Conservation (phyloP, 2,329 filamentous ascomycete species). For the Penicillium brasilianum region DNA sequence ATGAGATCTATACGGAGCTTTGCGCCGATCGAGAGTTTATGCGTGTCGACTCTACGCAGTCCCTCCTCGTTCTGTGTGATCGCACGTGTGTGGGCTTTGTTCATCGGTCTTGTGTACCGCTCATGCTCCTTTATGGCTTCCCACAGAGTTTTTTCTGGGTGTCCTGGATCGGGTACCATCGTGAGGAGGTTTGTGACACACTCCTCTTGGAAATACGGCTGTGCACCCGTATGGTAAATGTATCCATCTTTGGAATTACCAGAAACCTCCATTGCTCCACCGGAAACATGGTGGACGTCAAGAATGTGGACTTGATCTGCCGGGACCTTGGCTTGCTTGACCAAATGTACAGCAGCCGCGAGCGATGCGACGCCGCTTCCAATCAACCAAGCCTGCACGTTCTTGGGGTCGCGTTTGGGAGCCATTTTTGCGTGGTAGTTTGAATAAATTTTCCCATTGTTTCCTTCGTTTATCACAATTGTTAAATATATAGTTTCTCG, state of each 20-base stretch:
- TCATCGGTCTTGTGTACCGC: neutral
- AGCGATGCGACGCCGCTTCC: slow-evolving; percentile 45
- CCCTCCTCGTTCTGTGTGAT: slow-evolving; percentile 8
- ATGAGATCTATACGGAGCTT: slow-evolving; percentile 28
- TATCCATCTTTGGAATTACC: slow-evolving; percentile 40
- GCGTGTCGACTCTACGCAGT: slow-evolving; percentile 10
- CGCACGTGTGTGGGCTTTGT: neutral
- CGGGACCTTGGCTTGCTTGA: slow-evolving; percentile 42
- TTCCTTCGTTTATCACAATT: neutral
- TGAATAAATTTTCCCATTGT: neutral
- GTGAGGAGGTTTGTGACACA: slow-evolving; percentile 43
- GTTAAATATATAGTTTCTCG: no score
- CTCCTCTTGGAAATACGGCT: slow-evolving; percentile 42
- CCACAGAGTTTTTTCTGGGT: slow-evolving; percentile 5
- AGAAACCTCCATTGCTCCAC: slow-evolving; percentile 40
- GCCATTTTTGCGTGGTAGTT: neutral
- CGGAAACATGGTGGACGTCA: slow-evolving; percentile 37
- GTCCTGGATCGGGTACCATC: slow-evolving; percentile 33
- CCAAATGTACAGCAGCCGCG: slow-evolving; percentile 44
- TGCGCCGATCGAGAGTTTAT: slow-evolving; percentile 16
- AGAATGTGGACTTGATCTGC: slow-evolving; percentile 42
- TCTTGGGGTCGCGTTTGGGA: slow-evolving; percentile 3
- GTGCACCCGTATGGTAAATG: slow-evolving; percentile 40
- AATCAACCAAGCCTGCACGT: slow-evolving; percentile 42
- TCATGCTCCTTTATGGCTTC: slow-evolving; percentile 1